Percentiles rank a stretch among this genome's conserved stretches.
These are phyloP conservation scores for Batrachochytrium dendrobatidis DNA, from an alignment of 371 early-diverging fungal species.

Conservation along the genomic window DNA sequence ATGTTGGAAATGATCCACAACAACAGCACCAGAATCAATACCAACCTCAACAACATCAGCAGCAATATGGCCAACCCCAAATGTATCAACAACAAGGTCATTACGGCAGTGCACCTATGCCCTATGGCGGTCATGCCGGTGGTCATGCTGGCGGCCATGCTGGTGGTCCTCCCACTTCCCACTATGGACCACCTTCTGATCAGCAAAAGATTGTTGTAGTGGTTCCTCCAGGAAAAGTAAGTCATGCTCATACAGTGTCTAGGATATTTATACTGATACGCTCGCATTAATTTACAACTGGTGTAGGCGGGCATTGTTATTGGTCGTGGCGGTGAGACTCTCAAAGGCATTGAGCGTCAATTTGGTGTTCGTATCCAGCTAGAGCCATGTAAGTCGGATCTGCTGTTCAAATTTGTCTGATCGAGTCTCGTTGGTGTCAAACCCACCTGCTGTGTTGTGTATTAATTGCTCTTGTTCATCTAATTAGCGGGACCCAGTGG, in stretches of 20 bases:
- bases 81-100: background rate
- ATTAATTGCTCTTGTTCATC: background rate
- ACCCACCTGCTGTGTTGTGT: constrained; percentile 48
- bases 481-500: background rate
- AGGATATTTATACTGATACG: background rate
- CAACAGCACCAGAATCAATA: background rate
- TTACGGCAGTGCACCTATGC: background rate
- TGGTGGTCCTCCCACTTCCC: constrained; percentile 2
- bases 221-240: background rate
- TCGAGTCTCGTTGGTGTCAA: no score
- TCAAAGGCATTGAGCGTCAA: constrained; percentile 68
- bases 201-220: constrained; percentile 2
- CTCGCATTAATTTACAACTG: no score
- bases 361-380: constrained; percentile 63
- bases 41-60: constrained; percentile 1
- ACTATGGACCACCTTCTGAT: background rate
- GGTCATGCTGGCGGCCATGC: background rate
- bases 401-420: background rate
- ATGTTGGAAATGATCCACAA: background rate
- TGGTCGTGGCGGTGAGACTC: constrained; percentile 74
- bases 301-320: constrained; percentile 80
- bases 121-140: background rate
- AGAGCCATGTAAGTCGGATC: constrained; percentile 30
- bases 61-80: background rate
- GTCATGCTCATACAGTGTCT: constrained; percentile 1